Base-by-base conservation (phyloP, 2,329 filamentous ascomycete genomes). In the Aureobasidium sp. region DNA sequence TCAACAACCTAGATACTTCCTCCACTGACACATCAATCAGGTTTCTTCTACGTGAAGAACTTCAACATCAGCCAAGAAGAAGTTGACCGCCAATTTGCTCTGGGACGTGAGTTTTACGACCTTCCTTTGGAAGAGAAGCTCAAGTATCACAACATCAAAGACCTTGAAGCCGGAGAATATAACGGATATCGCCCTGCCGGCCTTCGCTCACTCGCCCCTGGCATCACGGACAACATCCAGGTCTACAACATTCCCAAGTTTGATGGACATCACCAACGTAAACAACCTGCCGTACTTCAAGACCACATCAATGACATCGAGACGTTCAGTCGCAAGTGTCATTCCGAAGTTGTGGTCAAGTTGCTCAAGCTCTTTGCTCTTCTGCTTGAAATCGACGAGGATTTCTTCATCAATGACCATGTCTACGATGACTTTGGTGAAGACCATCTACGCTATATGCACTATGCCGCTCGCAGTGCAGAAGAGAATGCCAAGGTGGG, bases 41-140 rank as follows among this genome's bases (percentile, higher is more conserved):
- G 84, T 0, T 84, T 87, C 74, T 87, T 87, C 73, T 86, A 86
- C 64, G 80, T 87, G 22, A 81, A 80, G 63, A 85, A 86, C 71
- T 86, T 83, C 64, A 84, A 83, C 36, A 76, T 87, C n/a, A 74
- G 73, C 0, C 82, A 86, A 69, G 82, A 85, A 51, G 76, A 84
- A 68, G 78, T 87, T 1, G 80, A 87, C 65, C 75, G 77, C 6
- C 84, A 87, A 65, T 87, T 86, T 64, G 82, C 84, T 14, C 78
- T 87, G 2, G 84, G 80, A 1, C 82, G 83, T 62, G 76, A 81
- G 39, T 79, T 87, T 64, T 86, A 86, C 67, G 70, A 79, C 5
- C 74, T 87, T 0, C 77, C 83, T 0, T 74, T 78, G 0, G 79
- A 83, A 11, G 83, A 87, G 68, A 87, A 86, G 67, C 76, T 82